phyloP scores from a whole-genome alignment of 441 rosid genomes.

The Populus trichocarpa region DNA sequence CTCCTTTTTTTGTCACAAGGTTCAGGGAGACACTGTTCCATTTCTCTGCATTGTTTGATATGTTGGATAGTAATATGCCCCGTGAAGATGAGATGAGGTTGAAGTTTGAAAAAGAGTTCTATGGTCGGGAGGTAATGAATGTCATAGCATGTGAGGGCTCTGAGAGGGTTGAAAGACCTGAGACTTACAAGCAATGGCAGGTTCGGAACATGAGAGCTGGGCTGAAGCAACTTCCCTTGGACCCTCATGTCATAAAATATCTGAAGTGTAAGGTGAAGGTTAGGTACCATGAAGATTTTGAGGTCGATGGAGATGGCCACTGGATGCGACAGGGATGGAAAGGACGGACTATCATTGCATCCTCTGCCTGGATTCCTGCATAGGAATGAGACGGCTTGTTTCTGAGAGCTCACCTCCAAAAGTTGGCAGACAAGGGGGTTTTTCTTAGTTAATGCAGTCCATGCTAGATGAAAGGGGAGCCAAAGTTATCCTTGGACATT shows the following conservation, averaged over 20 bases:
- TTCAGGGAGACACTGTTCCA: conserved; percentile 47
- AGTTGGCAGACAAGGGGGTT: neutral
- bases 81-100: conserved; percentile 41
- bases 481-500: neutral
- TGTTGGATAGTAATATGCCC: conserved; percentile 28
- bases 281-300: conserved; percentile 41
- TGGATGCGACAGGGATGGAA: conserved; percentile 97
- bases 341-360: conserved; percentile 65
- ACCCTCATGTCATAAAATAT: conserved; percentile 40
- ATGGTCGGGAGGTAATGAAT: conserved; percentile 38
- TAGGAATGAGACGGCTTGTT: conserved; percentile 3
- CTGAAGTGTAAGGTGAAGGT: conserved; percentile 29
- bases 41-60: conserved; percentile 45
- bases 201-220: conserved; percentile 61
- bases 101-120: conserved; percentile 39
- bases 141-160: conserved; percentile 52
- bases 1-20: conserved; percentile 45
- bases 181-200: too few relatives aligned
- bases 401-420: neutral
- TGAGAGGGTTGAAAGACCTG: conserved; percentile 28
- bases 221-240: conserved; percentile 52
- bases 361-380: conserved; percentile 58
- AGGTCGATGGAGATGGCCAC: conserved; percentile 52
- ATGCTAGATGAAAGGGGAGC: neutral
- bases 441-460: neutral